Evolutionary conservation across 2,329 filamentous ascomycete species (phyloP).

Genomic region (Aspergillus pseudoterreus): DNA sequence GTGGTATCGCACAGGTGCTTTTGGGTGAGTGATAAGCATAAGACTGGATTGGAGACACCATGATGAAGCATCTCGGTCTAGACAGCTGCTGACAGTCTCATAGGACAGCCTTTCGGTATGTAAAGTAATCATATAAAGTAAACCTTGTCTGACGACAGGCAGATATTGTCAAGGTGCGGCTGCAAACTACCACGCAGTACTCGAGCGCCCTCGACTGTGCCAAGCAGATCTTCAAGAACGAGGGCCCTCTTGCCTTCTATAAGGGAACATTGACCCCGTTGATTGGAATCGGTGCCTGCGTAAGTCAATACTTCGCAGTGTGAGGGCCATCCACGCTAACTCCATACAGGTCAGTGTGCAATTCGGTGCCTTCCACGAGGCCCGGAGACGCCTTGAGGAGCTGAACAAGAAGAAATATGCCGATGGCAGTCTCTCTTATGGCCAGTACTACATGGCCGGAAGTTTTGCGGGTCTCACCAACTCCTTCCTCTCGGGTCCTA

Average conservation of each 20-base stretch:
- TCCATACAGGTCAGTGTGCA: constrained; percentile 71
- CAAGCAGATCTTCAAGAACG: constrained; percentile 76
- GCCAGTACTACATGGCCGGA: constrained; percentile 84
- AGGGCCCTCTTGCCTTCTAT: constrained; percentile 91
- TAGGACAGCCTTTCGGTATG: constrained; percentile 65
- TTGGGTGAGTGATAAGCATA: constrained; percentile 61
- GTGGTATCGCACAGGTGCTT: constrained; percentile 89
- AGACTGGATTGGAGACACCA: too few relatives aligned
- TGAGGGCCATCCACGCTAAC: neutral
- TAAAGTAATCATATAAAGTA: constrained; percentile 8
- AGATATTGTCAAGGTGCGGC: constrained; percentile 96
- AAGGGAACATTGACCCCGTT: constrained; percentile 95
- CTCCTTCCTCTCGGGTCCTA: constrained; percentile 80
- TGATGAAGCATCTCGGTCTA: neutral
- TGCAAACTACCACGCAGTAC: constrained; percentile 86
- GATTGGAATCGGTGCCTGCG: constrained; percentile 93
- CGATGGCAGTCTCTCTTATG: constrained; percentile 62
- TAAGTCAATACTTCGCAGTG: constrained; percentile 38
- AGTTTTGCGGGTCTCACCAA: constrained; percentile 93
- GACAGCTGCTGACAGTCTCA: constrained; percentile 22
- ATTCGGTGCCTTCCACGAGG: constrained; percentile 94
- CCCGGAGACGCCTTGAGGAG: constrained; percentile 78
- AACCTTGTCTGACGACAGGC: constrained; percentile 12
- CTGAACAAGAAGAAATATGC: constrained; percentile 56
- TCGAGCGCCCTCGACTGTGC: constrained; percentile 76